Conservation (phyloP, 2,329 filamentous ascomycete genomes). For the Exophiala phaeomuriformis region DNA sequence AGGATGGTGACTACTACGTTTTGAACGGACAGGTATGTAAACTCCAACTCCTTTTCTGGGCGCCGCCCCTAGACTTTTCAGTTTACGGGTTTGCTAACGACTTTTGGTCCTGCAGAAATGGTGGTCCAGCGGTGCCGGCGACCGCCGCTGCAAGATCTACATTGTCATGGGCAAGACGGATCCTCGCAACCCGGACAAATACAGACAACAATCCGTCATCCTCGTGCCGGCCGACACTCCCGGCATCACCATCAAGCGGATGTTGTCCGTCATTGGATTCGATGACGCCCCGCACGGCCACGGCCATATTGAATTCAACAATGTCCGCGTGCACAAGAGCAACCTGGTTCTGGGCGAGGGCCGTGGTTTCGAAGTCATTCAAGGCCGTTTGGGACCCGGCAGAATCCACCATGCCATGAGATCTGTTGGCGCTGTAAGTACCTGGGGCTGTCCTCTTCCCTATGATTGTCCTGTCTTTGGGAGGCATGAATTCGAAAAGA, state of each 20-base stretch:
- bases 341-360: slow-evolving; percentile 91
- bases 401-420: slow-evolving; percentile 98
- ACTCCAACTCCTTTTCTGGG: neutral
- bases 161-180: slow-evolving; percentile 95
- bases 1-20: slow-evolving; percentile 80
- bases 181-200: slow-evolving; percentile 63
- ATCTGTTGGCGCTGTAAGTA: slow-evolving; percentile 64
- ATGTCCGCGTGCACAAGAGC: slow-evolving; percentile 73
- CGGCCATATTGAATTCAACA: slow-evolving; percentile 80
- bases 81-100: neutral
- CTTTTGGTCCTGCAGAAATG: slow-evolving; percentile 61
- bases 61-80: too few relatives aligned
- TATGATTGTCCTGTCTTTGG: too few relatives aligned
- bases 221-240: slow-evolving; percentile 73
- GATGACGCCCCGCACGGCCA: slow-evolving; percentile 98
- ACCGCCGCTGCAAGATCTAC: slow-evolving; percentile 86
- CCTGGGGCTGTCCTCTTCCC: neutral
- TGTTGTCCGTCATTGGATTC: slow-evolving; percentile 90
- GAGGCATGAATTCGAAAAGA: too few relatives aligned
- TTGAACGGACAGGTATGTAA: slow-evolving; percentile 58
- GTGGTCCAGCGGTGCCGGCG: slow-evolving; percentile 96
- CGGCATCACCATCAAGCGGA: slow-evolving; percentile 86
- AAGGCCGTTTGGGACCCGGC: slow-evolving; percentile 88
- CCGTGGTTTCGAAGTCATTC: slow-evolving; percentile 95
- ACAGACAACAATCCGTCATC: slow-evolving; percentile 88